phyloP scores from a whole-genome alignment of 2,329 filamentous ascomycete genomes.

The Diaporthe citriasiana region DNA sequence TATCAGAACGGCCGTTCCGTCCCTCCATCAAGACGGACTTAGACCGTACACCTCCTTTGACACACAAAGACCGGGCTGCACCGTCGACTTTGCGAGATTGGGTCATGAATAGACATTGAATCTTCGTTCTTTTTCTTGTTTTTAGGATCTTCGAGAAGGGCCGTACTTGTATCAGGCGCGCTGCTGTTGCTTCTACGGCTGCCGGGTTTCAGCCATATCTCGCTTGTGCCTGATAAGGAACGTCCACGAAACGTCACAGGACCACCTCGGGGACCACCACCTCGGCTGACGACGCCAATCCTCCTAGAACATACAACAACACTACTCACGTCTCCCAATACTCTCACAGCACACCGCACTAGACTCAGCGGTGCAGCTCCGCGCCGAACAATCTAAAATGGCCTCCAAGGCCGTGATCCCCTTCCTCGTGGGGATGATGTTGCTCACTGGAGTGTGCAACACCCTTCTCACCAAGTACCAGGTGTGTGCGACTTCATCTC shows the following conservation, averaged over 20 bases:
- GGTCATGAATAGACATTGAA: slow-evolving; percentile 39
- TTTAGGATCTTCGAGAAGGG: background rate
- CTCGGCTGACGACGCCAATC: slow-evolving; percentile 19
- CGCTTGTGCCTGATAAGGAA: slow-evolving; percentile 35
- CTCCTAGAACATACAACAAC: slow-evolving; percentile 9
- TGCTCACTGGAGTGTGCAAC: slow-evolving; percentile 95
- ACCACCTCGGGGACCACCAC: slow-evolving; percentile 30
- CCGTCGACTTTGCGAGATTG: slow-evolving; percentile 27
- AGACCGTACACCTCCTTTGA: slow-evolving; percentile 6
- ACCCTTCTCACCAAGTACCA: slow-evolving; percentile 98
- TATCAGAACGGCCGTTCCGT: slow-evolving; percentile 17
- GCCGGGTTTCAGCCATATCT: slow-evolving; percentile 27
- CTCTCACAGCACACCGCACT: background rate
- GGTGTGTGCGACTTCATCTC: slow-evolving; percentile 61
- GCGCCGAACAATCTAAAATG: slow-evolving; percentile 64
- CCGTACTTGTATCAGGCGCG: background rate
- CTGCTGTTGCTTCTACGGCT: background rate
- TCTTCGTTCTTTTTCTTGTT: background rate
- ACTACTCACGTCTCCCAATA: background rate
- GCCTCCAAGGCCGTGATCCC: slow-evolving; percentile 80
- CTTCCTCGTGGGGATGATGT: slow-evolving; percentile 94
- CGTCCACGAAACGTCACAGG: slow-evolving; percentile 34
- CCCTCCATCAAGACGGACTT: slow-evolving; percentile 18
- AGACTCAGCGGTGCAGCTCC: background rate
- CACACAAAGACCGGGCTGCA: slow-evolving; percentile 33